phyloP scores from a whole-genome alignment of 495 filamentous ascomycete genomes.

The Penicillium atrosanguineum region DNA sequence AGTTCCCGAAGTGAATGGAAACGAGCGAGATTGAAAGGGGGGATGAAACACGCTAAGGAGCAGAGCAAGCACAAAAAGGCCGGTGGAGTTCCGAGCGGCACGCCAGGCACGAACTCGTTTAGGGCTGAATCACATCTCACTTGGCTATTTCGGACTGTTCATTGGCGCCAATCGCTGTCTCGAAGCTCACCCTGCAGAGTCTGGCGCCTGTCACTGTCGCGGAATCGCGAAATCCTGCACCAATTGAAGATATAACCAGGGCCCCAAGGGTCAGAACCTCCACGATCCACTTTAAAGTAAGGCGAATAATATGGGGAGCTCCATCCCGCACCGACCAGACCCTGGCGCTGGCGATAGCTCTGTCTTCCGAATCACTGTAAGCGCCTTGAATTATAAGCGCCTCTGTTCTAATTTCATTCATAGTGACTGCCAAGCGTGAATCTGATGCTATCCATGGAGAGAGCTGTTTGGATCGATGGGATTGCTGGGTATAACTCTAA shows the following conservation, averaged over 20 bases:
- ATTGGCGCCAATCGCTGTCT: neutral
- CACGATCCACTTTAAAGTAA: slow-evolving; percentile 1
- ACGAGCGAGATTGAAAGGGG: slow-evolving; percentile 4
- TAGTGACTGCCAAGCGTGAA: no score
- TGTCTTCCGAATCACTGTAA: neutral
- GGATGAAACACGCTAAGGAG: slow-evolving; percentile 3
- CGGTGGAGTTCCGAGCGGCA: slow-evolving; percentile 8
- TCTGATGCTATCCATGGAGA: no score
- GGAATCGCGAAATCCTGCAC: neutral
- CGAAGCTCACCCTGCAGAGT: neutral
- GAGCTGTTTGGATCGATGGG: neutral
- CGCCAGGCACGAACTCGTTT: slow-evolving; percentile 2
- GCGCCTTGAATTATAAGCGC: no score
- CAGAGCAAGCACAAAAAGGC: slow-evolving; percentile 5
- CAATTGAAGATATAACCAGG: neutral
- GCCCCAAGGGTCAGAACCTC: neutral
- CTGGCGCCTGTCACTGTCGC: neutral
- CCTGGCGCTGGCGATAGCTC: neutral
- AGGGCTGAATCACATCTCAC: slow-evolving; percentile 14
- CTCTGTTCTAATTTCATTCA: no score
- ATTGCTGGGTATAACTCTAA: neutral
- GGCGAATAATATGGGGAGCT: neutral
- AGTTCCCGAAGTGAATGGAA: neutral
- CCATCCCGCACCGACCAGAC: neutral
- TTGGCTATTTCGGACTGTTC: neutral